Evolutionary conservation across 2,329 filamentous ascomycete genomes (phyloP).

Genomic region (Monosporascus sp.): DNA sequence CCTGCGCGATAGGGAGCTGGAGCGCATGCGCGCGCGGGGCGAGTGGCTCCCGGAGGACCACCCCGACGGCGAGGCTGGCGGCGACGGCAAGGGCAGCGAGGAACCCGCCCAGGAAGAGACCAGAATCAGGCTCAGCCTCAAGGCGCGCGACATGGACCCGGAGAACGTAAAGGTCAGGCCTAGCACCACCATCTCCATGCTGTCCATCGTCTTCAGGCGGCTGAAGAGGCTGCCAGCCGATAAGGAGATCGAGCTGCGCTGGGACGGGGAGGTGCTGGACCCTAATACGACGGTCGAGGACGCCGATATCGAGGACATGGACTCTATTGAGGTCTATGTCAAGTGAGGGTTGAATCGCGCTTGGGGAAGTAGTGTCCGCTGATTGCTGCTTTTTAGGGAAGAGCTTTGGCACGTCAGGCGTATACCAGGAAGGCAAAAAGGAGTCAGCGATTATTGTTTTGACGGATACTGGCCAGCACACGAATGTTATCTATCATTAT

Average conservation of each 20-base stretch:
- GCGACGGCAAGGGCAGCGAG: slow-evolving; percentile 2
- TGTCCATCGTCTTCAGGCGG: slow-evolving; percentile 58
- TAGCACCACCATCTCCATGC: slow-evolving; percentile 55
- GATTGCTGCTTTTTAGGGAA: background rate
- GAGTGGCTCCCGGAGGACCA: slow-evolving; percentile 33
- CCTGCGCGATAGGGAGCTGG: slow-evolving; percentile 43
- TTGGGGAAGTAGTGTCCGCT: background rate
- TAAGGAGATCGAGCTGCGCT: slow-evolving; percentile 56
- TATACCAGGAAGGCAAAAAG: background rate
- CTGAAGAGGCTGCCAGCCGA: slow-evolving; percentile 45
- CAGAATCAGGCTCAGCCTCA: slow-evolving; percentile 48
- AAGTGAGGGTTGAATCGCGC: slow-evolving; percentile 30
- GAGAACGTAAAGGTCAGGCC: slow-evolving; percentile 46
- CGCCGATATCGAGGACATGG: slow-evolving; percentile 69
- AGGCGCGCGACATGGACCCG: slow-evolving; percentile 44
- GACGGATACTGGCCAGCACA: background rate
- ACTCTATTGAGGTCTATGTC: slow-evolving; percentile 69
- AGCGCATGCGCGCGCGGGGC: slow-evolving; percentile 38
- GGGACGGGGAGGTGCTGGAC: slow-evolving; percentile 70
- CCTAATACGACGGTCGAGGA: slow-evolving; percentile 55
- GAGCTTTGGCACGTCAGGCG: background rate
- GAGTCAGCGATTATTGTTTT: background rate
- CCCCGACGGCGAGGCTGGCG: slow-evolving; percentile 11
- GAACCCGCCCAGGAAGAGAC: slow-evolving; percentile 17
- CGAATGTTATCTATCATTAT: background rate